Percentiles rank a stretch among this genome's conserved stretches.
Evolutionary conservation across 352 stramenopile genomes (phyloP).

Genomic region (Halophytophthora polymorphica): DNA sequence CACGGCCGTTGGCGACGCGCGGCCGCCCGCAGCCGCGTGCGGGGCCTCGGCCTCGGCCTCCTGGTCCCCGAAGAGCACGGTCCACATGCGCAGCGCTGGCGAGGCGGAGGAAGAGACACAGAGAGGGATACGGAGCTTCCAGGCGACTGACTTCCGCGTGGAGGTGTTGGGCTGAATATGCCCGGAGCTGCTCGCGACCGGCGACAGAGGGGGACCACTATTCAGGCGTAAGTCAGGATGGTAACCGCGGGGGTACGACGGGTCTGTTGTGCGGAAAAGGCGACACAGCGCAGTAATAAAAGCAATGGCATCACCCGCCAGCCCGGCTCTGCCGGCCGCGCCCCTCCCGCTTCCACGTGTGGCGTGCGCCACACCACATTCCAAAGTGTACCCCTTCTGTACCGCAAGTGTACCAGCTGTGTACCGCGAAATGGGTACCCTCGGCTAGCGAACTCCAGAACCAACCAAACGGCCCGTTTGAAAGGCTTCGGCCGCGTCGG

Average conservation of each 20-base stretch:
- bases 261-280: too few relatives aligned
- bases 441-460: slow-evolving; percentile 11
- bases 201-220: too few relatives aligned
- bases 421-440: slow-evolving; percentile 2
- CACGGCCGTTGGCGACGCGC: slow-evolving; percentile 3
- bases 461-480: slow-evolving; percentile 32
- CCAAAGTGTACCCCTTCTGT: background rate
- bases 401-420: slow-evolving; percentile 1
- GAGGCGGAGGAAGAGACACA: background rate
- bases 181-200: too few relatives aligned
- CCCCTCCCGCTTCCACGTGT: background rate
- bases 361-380: background rate
- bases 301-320: too few relatives aligned
- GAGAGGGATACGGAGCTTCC: background rate
- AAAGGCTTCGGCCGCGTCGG: slow-evolving; percentile 10
- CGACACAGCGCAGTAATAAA: too few relatives aligned
- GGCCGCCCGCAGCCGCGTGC: slow-evolving; percentile 4
- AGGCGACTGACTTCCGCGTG: slow-evolving; percentile 5
- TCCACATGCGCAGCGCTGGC: slow-evolving; percentile 36
- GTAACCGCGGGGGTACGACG: too few relatives aligned
- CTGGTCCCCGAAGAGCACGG: slow-evolving; percentile 57
- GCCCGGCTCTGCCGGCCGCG: too few relatives aligned
- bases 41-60: slow-evolving; percentile 14
- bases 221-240: too few relatives aligned
- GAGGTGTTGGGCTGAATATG: slow-evolving; percentile 9